Evolutionary conservation across 176 grass and related monocot species (phyloP), one percentile per base, ranked within the genome.

Genomic region (Areca catechu): DNA sequence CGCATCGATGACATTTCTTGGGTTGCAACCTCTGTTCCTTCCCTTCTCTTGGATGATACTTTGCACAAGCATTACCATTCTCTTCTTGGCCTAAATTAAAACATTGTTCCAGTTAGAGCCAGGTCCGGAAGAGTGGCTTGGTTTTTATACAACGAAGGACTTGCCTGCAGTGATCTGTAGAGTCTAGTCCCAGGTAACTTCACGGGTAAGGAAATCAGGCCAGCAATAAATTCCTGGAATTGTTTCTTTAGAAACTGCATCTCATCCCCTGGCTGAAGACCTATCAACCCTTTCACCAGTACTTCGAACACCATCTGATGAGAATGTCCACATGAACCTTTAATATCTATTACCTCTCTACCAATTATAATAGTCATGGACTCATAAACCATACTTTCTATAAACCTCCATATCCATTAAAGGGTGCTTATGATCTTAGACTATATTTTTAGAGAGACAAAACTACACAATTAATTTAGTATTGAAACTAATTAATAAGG

Each of bases 201-300:
- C 71, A 98, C 76, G 17, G 93, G 93, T 47, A 98, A 63, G 7
- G 87, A 92, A 78, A 98, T 89, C 66, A 98, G 74, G 10, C 93
- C 93, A 27, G 89, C 81, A 78, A 98, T 98, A 56, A 98, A 98
- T 82, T 98, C 93, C 50, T 78, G 76, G 77, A 98, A 98, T 76
- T 98, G 70, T 71, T 82, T 77, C 80, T 85, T 98, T 54, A 98
- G 71, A 63, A 83, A 86, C 72, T 88, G 68, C 87, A 92, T 92
- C 71, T 98, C 83, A 29, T 81, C 56, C 16, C 84, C 87, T 56
- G 81, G 62, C 74, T 88, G 81, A 66, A 98, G 73, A 65, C 93
- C 93, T 51, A 98, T 98, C 78, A 98, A 69, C 16, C 78, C 87
- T 65, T 61, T 69, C 54, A 98, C 93, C 25, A 92, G 81, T 61